phyloP scores from a whole-genome alignment of 805 yeast species.

The Teunomyces funiuensis region DNA sequence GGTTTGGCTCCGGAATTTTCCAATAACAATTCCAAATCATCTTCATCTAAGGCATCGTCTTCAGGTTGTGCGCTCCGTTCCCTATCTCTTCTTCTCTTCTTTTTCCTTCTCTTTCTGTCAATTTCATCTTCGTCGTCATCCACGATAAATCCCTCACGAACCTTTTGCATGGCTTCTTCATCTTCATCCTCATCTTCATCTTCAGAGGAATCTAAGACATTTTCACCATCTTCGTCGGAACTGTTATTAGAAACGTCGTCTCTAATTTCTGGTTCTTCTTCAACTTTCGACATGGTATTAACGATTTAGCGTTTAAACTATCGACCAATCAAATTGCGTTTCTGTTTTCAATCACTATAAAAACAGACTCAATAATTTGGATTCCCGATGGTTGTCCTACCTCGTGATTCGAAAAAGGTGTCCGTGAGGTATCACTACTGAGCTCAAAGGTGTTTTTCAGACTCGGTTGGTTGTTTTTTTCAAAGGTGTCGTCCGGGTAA shows the following conservation, averaged over 20 bases:
- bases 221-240: constrained; percentile 38
- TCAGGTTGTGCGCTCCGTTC: constrained; percentile 32
- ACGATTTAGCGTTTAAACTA: constrained; percentile 1
- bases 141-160: constrained; percentile 90
- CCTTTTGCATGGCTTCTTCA: constrained; percentile 81
- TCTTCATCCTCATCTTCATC: constrained; percentile 86
- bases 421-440: background rate
- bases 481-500: constrained; percentile 7
- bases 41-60: constrained; percentile 84
- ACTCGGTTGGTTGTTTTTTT: constrained; percentile 1
- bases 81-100: constrained; percentile 40
- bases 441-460: background rate
- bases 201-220: constrained; percentile 65
- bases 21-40: constrained; percentile 86
- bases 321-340: constrained; percentile 7
- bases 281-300: constrained; percentile 30
- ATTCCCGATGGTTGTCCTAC: background rate
- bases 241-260: constrained; percentile 30
- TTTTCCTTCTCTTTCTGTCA: constrained; percentile 30
- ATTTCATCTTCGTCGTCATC: constrained; percentile 67
- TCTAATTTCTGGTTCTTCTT: constrained; percentile 39
- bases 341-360: constrained; percentile 5
- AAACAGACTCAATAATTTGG: background rate
- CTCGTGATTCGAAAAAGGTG: constrained; percentile 4
- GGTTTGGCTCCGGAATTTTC: constrained; percentile 84